phyloP scores from a whole-genome alignment of 2,329 filamentous ascomycete genomes.

The Aspergillus carbonarius region DNA sequence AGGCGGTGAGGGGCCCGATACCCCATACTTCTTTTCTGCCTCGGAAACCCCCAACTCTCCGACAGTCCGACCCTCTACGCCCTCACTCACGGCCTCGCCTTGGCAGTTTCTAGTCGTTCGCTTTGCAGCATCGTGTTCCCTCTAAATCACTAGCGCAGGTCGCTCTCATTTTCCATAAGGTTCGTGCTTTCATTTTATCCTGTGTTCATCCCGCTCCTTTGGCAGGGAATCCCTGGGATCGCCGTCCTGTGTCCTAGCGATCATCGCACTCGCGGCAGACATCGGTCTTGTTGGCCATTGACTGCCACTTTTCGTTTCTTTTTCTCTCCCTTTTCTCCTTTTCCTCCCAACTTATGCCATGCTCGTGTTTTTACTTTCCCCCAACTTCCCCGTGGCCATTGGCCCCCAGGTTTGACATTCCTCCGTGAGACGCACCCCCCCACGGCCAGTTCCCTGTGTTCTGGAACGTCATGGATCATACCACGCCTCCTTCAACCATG shows the following conservation, averaged over 20 bases:
- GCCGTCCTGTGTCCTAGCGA: conserved; percentile 2
- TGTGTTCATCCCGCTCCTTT: neutral
- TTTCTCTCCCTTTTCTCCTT: neutral
- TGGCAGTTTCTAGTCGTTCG: conserved; percentile 3
- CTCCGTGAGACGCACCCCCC: conserved; percentile 1
- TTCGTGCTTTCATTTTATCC: conserved; percentile 10
- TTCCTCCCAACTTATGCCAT: conserved; percentile 1
- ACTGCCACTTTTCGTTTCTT: conserved; percentile 9
- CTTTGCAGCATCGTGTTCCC: conserved; percentile 1
- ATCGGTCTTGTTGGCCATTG: conserved; percentile 7
- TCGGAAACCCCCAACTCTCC: neutral
- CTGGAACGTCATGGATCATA: conserved; percentile 6
- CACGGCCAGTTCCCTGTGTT: neutral
- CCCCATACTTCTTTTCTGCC: conserved; percentile 1
- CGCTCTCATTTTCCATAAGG: conserved; percentile 3
- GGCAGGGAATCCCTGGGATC: conserved; percentile 3
- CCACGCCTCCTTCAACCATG: conserved; percentile 1
- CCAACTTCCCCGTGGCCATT: neutral
- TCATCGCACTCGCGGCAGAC: conserved; percentile 10
- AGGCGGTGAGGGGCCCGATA: neutral
- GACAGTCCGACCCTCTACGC: neutral
- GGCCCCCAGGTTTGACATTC: neutral
- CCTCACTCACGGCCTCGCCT: neutral
- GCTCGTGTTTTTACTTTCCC: conserved; percentile 1
- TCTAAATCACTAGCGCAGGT: neutral